Evolutionary conservation across 257 asterid genomes (phyloP), one percentile per base, ranked within the genome.

Genomic region (Solanum raphanifolium): DNA sequence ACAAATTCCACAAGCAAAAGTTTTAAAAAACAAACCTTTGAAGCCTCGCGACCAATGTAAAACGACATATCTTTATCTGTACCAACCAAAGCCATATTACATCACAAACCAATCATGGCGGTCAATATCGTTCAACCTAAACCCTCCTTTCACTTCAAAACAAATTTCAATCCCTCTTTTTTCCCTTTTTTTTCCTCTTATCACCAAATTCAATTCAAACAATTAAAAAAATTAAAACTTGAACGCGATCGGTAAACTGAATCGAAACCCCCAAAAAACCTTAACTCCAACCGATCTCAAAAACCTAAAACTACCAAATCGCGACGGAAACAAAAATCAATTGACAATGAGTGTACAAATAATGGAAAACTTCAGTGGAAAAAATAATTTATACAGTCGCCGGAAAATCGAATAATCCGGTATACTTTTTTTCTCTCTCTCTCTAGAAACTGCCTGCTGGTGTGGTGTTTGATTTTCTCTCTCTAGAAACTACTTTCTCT

Each of bases 21-120:
- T 43, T 46, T 20, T 29, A 31, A 52, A 87, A 43, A 88, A 85
- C 93, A 83, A 92, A 96, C 99, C 99, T 95, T 96, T 31, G 99
- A 95, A 92, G 98, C 96, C 93, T 95, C 99, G 92, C 99, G 98
- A 94, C 98, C 93, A 91, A 96, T 93, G 97, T 97, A 97, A 93
- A 95, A 90, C 95, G 99, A 94, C 99, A 97, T 97, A 90, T 93
- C 78, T 62, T 87, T 87, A 71, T 93, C 91, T 83, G 43, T 85
- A 71, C 81, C 83, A 34, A 90, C 83, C 90, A 92, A 88, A 89
- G 86, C 96, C 98, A 93, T 94, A 93, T 93, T 88, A 95, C 93
- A 92, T 91, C 95, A 93, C 87, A 90, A 92, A 87, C 91, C 90
- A 86, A 89, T 90, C 87, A 25, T 58, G 25, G 75, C 29, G 87